A percentile compares a stretch with the other conserved stretches of the same genome.
Evolutionary conservation across 1,139 yeast species (phyloP).

Genomic region (Taphrina communis): DNA sequence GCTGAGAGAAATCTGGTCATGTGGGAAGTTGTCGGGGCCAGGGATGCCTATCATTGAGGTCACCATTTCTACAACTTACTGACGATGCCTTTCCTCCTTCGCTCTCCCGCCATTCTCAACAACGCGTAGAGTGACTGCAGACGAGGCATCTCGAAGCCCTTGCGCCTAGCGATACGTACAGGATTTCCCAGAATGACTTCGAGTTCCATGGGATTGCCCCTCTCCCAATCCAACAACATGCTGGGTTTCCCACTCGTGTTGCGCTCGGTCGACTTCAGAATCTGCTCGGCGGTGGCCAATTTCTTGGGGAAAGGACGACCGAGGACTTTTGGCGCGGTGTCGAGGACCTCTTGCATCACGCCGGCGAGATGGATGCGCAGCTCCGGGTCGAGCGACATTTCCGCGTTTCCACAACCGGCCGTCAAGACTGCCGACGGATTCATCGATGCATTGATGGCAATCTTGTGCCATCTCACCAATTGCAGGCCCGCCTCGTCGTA

Average conservation of each 20-base stretch:
- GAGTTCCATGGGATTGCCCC: conserved; percentile 71
- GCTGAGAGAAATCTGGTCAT: background rate
- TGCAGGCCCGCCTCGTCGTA: conserved; percentile 38
- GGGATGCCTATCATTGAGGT: conserved; percentile 11
- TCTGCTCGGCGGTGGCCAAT: conserved; percentile 39
- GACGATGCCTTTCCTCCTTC: conserved; percentile 33
- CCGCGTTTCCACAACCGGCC: conserved; percentile 39
- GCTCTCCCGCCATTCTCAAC: conserved; percentile 38
- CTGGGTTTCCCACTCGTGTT: conserved; percentile 56
- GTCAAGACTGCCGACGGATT: conserved; percentile 40
- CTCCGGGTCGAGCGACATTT: conserved; percentile 40
- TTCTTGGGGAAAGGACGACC: conserved; percentile 38
- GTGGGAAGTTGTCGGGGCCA: conserved; percentile 27
- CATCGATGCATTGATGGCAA: conserved; percentile 40
- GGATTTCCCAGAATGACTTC: conserved; percentile 78
- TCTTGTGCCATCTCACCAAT: conserved; percentile 40
- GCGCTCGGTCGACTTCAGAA: conserved; percentile 39
- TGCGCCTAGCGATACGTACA: conserved; percentile 61
- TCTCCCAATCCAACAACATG: conserved; percentile 72
- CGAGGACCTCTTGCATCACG: conserved; percentile 39
- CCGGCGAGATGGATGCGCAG: conserved; percentile 36
- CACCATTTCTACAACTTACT: conserved; percentile 2
- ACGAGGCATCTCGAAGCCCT: conserved; percentile 65
- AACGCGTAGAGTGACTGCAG: conserved; percentile 51
- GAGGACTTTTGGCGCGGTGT: conserved; percentile 36